Base-by-base conservation (phyloP, 495 filamentous ascomycete species). In the Penicillium pulvis region DNA sequence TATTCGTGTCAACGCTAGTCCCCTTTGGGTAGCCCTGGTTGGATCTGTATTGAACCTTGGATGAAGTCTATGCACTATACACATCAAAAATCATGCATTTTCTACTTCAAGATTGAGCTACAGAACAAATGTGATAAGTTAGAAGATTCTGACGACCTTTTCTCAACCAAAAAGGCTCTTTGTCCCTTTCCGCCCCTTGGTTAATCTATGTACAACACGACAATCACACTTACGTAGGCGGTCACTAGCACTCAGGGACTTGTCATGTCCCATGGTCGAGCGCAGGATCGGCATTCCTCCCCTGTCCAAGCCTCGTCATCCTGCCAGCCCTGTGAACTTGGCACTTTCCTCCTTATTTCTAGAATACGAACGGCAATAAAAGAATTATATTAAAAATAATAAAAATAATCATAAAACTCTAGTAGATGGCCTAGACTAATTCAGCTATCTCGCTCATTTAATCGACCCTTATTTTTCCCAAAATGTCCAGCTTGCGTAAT, bases 1-100 rank as follows among this genome's bases (percentile, higher is more conserved):
- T 70, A 70, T 70, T 70, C 57, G 54, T 58, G 63, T 55, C 42
- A 11, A 19, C 56, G 42, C 66, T 67, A 67, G 42, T 35, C 66
- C 49, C 24, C 4, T 53, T 49, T 54, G 6, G 36, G 6, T 17
- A 42, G 17, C 23, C 12, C 44, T 26, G 44, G 44, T 47, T 7
- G 14, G 44, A 46, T 24, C 43, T 19, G 23, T 14, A 46, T 24
- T 10, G 16, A 28, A 20, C 42, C 12, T 10, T 44, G 12, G 42
- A 6, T 19, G 43, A 23, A 46, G 20, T 41, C 14, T 17, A 41
- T 41, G 4, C 4, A 7, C 14, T 46, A 24, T 46, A 23, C 20
- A 46, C 43, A 46, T 46, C 19, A 17, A 7, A 41, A 17, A 41
- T 41, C 4, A 41, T 41, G 39, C 11, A n/a, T 41, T 41, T 41